Evolutionary conservation across 2,329 filamentous ascomycete species (phyloP).

Genomic region (Parascedosporium putredinis): DNA sequence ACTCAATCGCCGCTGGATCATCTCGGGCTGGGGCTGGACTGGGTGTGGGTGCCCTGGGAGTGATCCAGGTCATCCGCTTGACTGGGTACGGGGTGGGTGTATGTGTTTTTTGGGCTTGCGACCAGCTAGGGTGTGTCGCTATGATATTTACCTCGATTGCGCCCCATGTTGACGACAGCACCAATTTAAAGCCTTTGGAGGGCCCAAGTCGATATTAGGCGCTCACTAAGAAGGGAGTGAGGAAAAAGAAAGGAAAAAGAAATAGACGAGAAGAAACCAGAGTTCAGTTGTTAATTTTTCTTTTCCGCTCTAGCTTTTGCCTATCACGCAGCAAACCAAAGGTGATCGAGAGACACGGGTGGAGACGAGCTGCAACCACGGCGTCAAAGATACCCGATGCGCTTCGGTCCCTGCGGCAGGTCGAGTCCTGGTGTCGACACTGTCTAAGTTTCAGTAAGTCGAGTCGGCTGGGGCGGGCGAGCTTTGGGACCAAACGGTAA

Average conservation of each 20-base stretch:
- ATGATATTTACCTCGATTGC: constrained; percentile 7
- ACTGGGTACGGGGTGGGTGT: too few relatives aligned
- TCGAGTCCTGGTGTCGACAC: neutral
- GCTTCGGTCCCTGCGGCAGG: neutral
- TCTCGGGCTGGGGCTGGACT: neutral
- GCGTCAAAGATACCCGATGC: neutral
- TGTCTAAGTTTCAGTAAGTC: neutral
- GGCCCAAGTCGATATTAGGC: neutral
- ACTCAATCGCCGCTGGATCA: neutral
- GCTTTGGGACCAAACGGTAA: too few relatives aligned
- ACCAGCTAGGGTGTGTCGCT: constrained; percentile 1
- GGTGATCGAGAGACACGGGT: neutral
- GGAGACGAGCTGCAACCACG: neutral
- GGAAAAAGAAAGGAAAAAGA: too few relatives aligned
- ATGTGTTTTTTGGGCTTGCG: too few relatives aligned
- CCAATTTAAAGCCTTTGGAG: neutral
- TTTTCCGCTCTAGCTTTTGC: too few relatives aligned
- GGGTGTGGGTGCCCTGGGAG: too few relatives aligned
- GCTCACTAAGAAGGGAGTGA: too few relatives aligned
- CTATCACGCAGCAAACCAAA: too few relatives aligned
- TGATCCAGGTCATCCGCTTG: neutral
- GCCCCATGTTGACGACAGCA: constrained; percentile 1
- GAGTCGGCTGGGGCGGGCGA: neutral
- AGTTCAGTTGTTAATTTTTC: too few relatives aligned
- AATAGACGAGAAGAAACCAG: too few relatives aligned